phyloP scores from a whole-genome alignment of 2,329 filamentous ascomycete genomes.

The Fusarium drepaniforme region DNA sequence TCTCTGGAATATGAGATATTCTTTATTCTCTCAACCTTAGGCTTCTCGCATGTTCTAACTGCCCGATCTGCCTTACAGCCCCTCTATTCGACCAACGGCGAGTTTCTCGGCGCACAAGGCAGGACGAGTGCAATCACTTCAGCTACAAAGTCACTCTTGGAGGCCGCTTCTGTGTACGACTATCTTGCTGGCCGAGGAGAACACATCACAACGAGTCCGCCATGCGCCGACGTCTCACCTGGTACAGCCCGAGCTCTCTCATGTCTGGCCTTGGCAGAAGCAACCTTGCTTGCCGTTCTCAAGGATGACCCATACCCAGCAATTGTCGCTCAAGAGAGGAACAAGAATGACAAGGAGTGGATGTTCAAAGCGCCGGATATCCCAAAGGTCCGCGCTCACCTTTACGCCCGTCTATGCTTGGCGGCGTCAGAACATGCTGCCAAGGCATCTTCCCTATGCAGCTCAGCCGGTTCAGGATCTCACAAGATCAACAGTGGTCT shows the following conservation, averaged over 20 bases:
- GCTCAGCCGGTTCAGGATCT: conserved; percentile 51
- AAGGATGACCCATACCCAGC: conserved; percentile 96
- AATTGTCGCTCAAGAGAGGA: conserved; percentile 83
- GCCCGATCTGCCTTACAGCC: conserved; percentile 80
- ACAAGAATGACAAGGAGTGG: conserved; percentile 90
- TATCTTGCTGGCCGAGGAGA: conserved; percentile 74
- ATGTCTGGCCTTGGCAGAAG: conserved; percentile 83
- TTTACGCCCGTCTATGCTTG: conserved; percentile 89
- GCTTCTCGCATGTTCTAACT: conserved; percentile 77
- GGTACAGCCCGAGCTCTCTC: conserved; percentile 67
- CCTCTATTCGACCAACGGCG: conserved; percentile 75
- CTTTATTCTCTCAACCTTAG: conserved; percentile 83
- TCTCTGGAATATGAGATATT: conserved; percentile 87
- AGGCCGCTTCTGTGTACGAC: conserved; percentile 82
- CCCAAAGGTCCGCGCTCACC: conserved; percentile 86
- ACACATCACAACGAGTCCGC: conserved; percentile 52
- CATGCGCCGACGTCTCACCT: conserved; percentile 67
- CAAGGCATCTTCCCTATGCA: conserved; percentile 70
- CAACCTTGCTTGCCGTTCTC: conserved; percentile 87
- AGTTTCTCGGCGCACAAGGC: conserved; percentile 72
- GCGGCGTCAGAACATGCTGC: conserved; percentile 90
- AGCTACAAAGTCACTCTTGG: conserved; percentile 82
- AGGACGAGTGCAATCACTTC: conserved; percentile 77
- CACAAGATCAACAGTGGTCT: conserved; percentile 74
- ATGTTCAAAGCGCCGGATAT: conserved; percentile 94